A percentile compares a stretch with the other conserved stretches of the same genome.
Conservation (phyloP, 805 yeast genomes). For the Citeromyces matritensis region DNA sequence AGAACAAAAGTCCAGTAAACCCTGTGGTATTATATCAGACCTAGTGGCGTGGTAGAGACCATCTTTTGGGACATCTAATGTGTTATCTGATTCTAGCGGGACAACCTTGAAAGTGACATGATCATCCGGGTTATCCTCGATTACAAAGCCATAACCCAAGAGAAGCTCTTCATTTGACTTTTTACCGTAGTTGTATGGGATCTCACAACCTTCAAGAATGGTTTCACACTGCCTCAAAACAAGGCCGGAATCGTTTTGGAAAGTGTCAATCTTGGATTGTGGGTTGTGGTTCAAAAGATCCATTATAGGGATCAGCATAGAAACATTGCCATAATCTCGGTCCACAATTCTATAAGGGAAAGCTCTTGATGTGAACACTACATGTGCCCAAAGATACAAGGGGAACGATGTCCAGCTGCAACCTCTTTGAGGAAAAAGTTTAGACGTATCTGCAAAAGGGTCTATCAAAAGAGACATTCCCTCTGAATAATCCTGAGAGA, state of each 20-base stretch:
- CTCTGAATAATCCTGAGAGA: constrained; percentile 7
- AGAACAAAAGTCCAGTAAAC: constrained; percentile 9
- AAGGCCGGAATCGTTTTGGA: constrained; percentile 3
- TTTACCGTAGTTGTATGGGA: constrained; percentile 77
- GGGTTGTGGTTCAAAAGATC: constrained; percentile 60
- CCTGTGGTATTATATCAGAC: too few relatives aligned
- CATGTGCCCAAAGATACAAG: constrained; percentile 62
- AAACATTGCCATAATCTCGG: constrained; percentile 13
- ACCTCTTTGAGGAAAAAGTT: constrained; percentile 10
- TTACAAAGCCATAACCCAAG: constrained; percentile 69
- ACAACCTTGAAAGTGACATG: constrained; percentile 43
- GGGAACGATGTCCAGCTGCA: constrained; percentile 46
- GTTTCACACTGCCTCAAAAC: constrained; percentile 1
- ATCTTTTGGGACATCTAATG: constrained; percentile 1
- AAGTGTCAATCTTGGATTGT: constrained; percentile 5
- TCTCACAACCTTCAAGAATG: constrained; percentile 20
- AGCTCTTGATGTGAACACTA: constrained; percentile 61
- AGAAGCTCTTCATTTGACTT: constrained; percentile 77
- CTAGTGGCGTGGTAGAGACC: not conserved
- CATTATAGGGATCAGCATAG: constrained; percentile 58
- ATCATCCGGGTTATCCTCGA: constrained; percentile 43
- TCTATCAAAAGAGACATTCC: too few relatives aligned
- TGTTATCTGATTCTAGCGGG: constrained; percentile 18
- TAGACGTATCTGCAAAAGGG: constrained; percentile 10
- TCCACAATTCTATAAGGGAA: constrained; percentile 61